A percentile compares a stretch with the other conserved stretches of the same genome.
Evolutionary conservation across 257 asterid genomes (phyloP).

Genomic region (Fraxinus pennsylvanica): DNA sequence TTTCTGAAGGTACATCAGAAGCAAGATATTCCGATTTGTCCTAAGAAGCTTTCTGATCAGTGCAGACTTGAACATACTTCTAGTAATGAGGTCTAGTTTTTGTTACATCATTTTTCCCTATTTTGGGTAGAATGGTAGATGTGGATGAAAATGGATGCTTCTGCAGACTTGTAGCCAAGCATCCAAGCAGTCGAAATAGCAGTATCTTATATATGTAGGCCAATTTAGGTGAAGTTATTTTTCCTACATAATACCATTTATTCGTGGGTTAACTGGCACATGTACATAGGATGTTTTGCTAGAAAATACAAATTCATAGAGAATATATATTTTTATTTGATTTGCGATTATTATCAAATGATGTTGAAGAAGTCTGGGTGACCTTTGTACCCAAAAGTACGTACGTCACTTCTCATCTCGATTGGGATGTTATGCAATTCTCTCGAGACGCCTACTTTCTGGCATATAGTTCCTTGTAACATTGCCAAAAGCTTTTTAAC

Average conservation of each 20-base stretch:
- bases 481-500: too few species aligned
- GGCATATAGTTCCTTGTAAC: too few species aligned
- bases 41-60: not conserved
- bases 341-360: too few species aligned
- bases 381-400: not conserved
- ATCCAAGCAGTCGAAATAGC: not conserved
- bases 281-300: constrained; percentile 6
- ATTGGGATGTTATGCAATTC: not conserved
- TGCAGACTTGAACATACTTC: not conserved
- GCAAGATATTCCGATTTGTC: not conserved
- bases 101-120: too few species aligned
- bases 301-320: constrained; percentile 13
- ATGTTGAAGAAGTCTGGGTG: not conserved
- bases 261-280: constrained; percentile 10
- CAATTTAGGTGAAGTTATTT: constrained; percentile 16
- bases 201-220: constrained; percentile 13
- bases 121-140: too few species aligned
- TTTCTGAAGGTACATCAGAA: not conserved
- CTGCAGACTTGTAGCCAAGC: not conserved
- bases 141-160: not conserved
- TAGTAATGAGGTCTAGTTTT: not conserved
- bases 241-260: not conserved
- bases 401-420: not conserved
- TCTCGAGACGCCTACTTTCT: too few species aligned
- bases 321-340: not conserved